Evolutionary conservation across 1,284 basidiomycete genomes (phyloP).

Genomic region (Pisolithus thermaeus): DNA sequence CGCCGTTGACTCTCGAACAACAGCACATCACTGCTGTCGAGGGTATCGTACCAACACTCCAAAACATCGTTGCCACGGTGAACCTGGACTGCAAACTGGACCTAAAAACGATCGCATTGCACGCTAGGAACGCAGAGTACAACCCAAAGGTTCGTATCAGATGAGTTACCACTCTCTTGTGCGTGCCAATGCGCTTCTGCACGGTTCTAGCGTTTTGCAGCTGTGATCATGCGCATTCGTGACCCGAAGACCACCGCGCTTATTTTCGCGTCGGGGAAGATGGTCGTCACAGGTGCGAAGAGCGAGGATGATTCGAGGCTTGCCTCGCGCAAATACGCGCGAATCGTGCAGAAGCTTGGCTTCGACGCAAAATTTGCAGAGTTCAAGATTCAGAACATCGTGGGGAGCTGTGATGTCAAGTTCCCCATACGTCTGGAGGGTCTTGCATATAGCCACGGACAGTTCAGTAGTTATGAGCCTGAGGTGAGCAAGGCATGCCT

Average conservation of each 20-base stretch:
- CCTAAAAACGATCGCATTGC: slow-evolving; percentile 97
- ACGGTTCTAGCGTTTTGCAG: slow-evolving; percentile 89
- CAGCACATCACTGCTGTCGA: slow-evolving; percentile 92
- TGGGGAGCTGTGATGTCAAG: slow-evolving; percentile 97
- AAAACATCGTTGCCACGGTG: slow-evolving; percentile 99
- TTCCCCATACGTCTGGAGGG: slow-evolving; percentile 99
- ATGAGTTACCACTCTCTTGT: slow-evolving; percentile 34
- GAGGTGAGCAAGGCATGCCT: slow-evolving; percentile 51
- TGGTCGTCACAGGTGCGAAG: slow-evolving; percentile 99
- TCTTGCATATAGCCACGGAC: slow-evolving; percentile 95
- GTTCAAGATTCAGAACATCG: slow-evolving; percentile 99
- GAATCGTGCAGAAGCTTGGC: slow-evolving; percentile 98
- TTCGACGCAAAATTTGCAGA: slow-evolving; percentile 99
- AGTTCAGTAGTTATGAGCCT: slow-evolving; percentile 97
- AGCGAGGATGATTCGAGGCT: slow-evolving; percentile 96
- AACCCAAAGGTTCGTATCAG: slow-evolving; percentile 93
- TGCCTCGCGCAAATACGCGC: slow-evolving; percentile 97
- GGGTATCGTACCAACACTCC: slow-evolving; percentile 90
- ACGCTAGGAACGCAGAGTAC: slow-evolving; percentile 98
- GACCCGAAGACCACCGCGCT: slow-evolving; percentile 99
- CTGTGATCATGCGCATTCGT: slow-evolving; percentile 99
- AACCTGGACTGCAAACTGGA: slow-evolving; percentile 97
- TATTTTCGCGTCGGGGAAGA: slow-evolving; percentile 99
- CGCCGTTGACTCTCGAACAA: slow-evolving; percentile 74
- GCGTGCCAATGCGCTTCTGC: slow-evolving; percentile 60